A percentile compares a stretch with the other conserved stretches of the same genome.
Conservation (phyloP, 176 grass and related monocot species). For the Paspalum vaginatum region DNA sequence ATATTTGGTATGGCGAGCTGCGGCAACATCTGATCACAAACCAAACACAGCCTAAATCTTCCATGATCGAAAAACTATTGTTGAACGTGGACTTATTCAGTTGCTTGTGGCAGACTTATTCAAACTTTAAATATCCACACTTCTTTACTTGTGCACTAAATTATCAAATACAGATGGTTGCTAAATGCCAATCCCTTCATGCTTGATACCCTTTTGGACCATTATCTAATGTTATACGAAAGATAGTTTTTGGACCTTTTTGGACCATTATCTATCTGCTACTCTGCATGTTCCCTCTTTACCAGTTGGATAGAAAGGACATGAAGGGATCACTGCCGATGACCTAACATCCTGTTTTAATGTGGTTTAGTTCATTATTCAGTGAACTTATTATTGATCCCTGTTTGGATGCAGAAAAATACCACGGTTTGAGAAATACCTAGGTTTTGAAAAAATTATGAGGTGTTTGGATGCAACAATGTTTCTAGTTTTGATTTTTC, state of each 20-base stretch:
- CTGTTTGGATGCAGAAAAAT: too few species aligned
- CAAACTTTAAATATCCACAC: too few species aligned
- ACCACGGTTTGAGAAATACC: too few species aligned
- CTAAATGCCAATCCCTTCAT: not conserved
- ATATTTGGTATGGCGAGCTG: too few species aligned
- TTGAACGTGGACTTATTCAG: not conserved
- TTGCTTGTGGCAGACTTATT: not conserved
- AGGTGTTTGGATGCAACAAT: too few species aligned
- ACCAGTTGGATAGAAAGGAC: not conserved
- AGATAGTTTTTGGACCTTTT: not conserved
- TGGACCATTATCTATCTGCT: not conserved
- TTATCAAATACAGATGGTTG: not conserved
- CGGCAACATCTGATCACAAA: too few species aligned
- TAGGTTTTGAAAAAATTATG: too few species aligned
- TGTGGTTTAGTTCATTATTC: not conserved
- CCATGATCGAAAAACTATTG: not conserved
- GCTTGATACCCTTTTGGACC: not conserved
- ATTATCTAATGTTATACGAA: constrained; percentile 20
- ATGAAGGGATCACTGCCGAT: not conserved
- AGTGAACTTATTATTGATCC: not conserved
- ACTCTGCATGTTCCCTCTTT: not conserved
- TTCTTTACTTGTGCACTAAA: not conserved
- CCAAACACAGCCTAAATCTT: too few species aligned
- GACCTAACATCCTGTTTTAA: not conserved
- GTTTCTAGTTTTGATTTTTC: too few species aligned